Evolutionary conservation across 2,329 filamentous ascomycete genomes (phyloP).

Genomic region (Akanthomyces uredinophilus): DNA sequence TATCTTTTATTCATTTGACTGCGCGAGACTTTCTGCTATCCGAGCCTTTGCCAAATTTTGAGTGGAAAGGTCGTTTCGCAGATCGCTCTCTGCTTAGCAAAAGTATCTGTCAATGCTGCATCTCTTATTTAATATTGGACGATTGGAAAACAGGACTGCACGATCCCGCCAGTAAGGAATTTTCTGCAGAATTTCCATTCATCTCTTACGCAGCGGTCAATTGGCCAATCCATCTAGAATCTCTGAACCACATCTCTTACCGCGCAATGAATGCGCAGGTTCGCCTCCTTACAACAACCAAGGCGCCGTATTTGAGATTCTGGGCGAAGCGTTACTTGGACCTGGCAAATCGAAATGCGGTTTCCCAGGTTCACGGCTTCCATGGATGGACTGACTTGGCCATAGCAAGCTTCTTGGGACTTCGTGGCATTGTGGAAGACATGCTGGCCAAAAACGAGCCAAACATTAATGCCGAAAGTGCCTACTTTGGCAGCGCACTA

Average conservation of each 20-base stretch:
- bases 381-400: conserved; percentile 13
- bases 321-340: too few relatives aligned
- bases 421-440: background rate
- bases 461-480: background rate
- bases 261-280: background rate
- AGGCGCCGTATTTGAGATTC: too few relatives aligned
- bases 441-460: background rate
- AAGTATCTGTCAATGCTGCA: background rate
- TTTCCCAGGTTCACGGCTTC: too few relatives aligned
- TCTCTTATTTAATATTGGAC: background rate
- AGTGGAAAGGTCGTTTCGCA: background rate
- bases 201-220: background rate
- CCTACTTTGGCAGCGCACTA: background rate
- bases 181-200: background rate
- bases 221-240: background rate
- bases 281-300: background rate
- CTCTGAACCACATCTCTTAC: background rate
- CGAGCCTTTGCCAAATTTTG: background rate
- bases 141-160: background rate
- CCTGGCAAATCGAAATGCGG: too few relatives aligned
- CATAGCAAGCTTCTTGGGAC: conserved; percentile 15
- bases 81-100: background rate
- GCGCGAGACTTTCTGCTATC: background rate
- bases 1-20: background rate
- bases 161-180: background rate